Evolutionary conservation across 805 yeast species (phyloP).

Genomic region (Candida sithepensis): DNA sequence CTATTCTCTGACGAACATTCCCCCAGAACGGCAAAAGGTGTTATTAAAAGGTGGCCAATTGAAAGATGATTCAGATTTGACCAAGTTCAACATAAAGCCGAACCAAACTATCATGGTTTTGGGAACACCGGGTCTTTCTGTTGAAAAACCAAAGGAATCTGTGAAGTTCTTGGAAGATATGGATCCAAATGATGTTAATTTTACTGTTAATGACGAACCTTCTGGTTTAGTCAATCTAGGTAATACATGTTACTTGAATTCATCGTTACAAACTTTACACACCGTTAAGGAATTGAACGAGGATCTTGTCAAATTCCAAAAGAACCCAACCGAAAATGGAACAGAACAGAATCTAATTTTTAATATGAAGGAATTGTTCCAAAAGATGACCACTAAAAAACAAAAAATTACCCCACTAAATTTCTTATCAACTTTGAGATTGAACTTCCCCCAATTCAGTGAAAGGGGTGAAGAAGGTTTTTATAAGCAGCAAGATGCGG

Average conservation of each 20-base stretch:
- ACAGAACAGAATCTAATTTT: conserved; percentile 26
- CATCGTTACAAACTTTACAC: conserved; percentile 58
- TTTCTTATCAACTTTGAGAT: conserved; percentile 63
- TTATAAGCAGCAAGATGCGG: conserved; percentile 96
- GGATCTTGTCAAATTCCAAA: conserved; percentile 25
- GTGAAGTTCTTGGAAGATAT: conserved; percentile 69
- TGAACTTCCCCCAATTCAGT: conserved; percentile 81
- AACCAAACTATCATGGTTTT: conserved; percentile 78
- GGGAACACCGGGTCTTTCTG: conserved; percentile 72
- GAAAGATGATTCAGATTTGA: conserved; percentile 57
- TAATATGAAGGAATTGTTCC: conserved; percentile 41
- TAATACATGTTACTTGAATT: conserved; percentile 74
- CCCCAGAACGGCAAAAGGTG: conserved; percentile 87
- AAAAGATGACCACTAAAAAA: conserved; percentile 39
- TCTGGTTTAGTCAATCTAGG: conserved; percentile 69
- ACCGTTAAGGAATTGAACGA: conserved; percentile 41
- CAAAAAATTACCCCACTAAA: conserved; percentile 60
- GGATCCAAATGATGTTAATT: conserved; percentile 17
- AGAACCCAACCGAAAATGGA: conserved; percentile 16
- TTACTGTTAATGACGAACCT: conserved; percentile 40
- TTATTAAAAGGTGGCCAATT: conserved; percentile 87
- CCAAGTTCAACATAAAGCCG: conserved; percentile 52
- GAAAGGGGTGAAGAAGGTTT: conserved; percentile 70
- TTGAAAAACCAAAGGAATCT: conserved; percentile 45
- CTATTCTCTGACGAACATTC: conserved; percentile 71